Percentiles rank a stretch among this genome's conserved stretches.
Evolutionary conservation across 1,284 basidiomycete genomes (phyloP).

Genomic region (Trichosporon ovoides): DNA sequence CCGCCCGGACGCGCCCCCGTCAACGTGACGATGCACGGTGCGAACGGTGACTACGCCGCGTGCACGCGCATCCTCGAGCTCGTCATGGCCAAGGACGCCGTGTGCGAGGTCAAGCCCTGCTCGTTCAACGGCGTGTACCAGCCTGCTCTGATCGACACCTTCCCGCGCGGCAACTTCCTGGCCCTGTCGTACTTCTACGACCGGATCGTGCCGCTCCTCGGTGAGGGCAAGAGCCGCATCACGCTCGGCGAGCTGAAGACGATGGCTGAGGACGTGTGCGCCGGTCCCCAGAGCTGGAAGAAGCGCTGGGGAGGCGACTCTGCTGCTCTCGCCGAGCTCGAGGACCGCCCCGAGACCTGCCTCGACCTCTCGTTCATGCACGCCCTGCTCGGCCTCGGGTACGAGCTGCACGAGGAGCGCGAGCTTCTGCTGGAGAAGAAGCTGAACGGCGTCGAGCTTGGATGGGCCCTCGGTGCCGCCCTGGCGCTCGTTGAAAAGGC

Average conservation of each 20-base stretch:
- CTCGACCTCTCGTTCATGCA: conserved; percentile 96
- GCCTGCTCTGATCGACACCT: conserved; percentile 85
- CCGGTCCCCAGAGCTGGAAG: conserved; percentile 61
- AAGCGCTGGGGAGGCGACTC: conserved; percentile 49
- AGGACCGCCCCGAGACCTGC: conserved; percentile 85
- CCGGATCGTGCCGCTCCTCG: conserved; percentile 75
- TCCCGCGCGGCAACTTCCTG: conserved; percentile 70
- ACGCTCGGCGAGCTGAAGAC: conserved; percentile 60
- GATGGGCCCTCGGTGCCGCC: conserved; percentile 86
- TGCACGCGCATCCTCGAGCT: conserved; percentile 81
- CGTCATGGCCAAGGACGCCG: conserved; percentile 92
- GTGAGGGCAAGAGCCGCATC: conserved; percentile 48
- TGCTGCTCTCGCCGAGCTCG: conserved; percentile 66
- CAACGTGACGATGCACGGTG: conserved; percentile 76
- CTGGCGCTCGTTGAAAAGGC: conserved; percentile 58
- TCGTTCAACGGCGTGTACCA: conserved; percentile 98
- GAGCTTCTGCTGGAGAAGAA: conserved; percentile 78
- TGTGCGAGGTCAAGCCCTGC: conserved; percentile 85
- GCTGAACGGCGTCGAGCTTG: conserved; percentile 84
- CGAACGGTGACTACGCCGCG: conserved; percentile 74
- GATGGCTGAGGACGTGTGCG: conserved; percentile 67
- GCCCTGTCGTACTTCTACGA: conserved; percentile 97
- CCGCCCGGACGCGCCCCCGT: conserved; percentile 54
- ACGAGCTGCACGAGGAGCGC: conserved; percentile 68
- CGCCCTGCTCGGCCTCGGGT: conserved; percentile 70